These are phyloP conservation scores for Mycena crocata DNA, from an alignment of 768 basidiomycete species.

Conservation along the genomic window DNA sequence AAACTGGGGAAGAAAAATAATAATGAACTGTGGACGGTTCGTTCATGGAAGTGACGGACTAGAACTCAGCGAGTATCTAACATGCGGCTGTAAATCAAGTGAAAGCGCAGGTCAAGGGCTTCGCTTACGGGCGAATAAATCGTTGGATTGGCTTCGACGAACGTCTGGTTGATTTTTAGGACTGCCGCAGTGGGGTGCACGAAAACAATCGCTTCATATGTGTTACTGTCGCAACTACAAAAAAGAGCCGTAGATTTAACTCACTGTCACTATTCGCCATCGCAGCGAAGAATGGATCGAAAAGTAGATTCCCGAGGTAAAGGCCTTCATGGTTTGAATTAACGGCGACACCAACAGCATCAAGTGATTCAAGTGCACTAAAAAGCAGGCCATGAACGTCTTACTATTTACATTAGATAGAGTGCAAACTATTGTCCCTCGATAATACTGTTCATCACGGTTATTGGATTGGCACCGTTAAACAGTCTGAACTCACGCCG, in stretches of 20 bases:
- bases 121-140: constrained; percentile 13
- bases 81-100: neutral
- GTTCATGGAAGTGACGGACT: constrained; percentile 4
- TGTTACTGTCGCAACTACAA: neutral
- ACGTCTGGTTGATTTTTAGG: constrained; percentile 1
- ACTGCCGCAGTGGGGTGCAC: constrained; percentile 19
- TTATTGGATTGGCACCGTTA: neutral
- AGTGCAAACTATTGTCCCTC: constrained; percentile 19
- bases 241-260: neutral
- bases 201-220: constrained; percentile 15
- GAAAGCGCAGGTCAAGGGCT: too few relatives aligned
- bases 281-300: constrained; percentile 11
- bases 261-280: neutral
- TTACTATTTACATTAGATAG: too few relatives aligned
- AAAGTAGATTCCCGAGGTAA: constrained; percentile 24
- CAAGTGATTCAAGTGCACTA: constrained; percentile 17
- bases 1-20: constrained; percentile 11
- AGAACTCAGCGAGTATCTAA: constrained; percentile 23
- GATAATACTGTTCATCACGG: neutral
- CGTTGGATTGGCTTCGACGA: constrained; percentile 28
- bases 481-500: constrained; percentile 10
- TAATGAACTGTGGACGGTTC: neutral
- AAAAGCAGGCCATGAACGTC: neutral
- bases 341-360: constrained; percentile 22
- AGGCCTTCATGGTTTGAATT: constrained; percentile 26